These are phyloP conservation scores for Aureobasidium mangrovei DNA, from an alignment of 2,329 filamentous ascomycete species.

Conservation along the genomic window DNA sequence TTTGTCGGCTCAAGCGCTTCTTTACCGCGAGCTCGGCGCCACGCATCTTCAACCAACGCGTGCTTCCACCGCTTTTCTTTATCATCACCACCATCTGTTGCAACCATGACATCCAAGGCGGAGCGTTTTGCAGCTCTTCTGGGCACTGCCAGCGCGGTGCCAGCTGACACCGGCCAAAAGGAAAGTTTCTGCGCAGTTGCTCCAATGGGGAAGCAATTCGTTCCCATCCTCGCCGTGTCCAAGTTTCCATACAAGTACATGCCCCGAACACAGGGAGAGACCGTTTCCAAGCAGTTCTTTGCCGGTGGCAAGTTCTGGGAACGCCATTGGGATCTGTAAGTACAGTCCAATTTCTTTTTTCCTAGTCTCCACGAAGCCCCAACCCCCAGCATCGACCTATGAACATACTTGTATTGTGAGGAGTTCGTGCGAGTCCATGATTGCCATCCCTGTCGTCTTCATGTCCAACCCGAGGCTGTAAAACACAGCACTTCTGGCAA, in stretches of 20 bases:
- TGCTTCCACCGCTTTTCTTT: background rate
- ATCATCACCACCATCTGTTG: background rate
- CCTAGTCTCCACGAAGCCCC: too few relatives aligned
- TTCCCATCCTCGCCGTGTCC: slow-evolving; percentile 39
- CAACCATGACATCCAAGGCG: background rate
- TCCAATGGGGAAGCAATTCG: slow-evolving; percentile 28
- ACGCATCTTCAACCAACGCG: slow-evolving; percentile 1
- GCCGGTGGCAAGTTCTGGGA: slow-evolving; percentile 48
- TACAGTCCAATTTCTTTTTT: slow-evolving; percentile 17
- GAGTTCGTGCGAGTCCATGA: too few relatives aligned
- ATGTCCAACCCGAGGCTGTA: too few relatives aligned
- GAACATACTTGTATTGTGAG: too few relatives aligned
- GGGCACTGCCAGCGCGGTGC: background rate
- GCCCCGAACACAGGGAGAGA: slow-evolving; percentile 34
- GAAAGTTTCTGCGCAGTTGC: slow-evolving; percentile 27
- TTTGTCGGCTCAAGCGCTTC: background rate
- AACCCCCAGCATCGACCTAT: background rate
- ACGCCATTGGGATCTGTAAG: slow-evolving; percentile 69
- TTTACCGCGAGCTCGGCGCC: slow-evolving; percentile 1
- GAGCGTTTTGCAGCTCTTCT: slow-evolving; percentile 8
- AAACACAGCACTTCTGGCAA: too few relatives aligned
- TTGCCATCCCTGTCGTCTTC: too few relatives aligned
- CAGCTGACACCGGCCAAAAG: background rate
- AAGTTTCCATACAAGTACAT: slow-evolving; percentile 54
- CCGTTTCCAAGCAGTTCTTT: slow-evolving; percentile 45